Percentiles rank a stretch among this genome's conserved stretches.
These are phyloP conservation scores for Gelatoporia subvermispora DNA, from an alignment of 768 basidiomycete genomes.

Conservation along the genomic window DNA sequence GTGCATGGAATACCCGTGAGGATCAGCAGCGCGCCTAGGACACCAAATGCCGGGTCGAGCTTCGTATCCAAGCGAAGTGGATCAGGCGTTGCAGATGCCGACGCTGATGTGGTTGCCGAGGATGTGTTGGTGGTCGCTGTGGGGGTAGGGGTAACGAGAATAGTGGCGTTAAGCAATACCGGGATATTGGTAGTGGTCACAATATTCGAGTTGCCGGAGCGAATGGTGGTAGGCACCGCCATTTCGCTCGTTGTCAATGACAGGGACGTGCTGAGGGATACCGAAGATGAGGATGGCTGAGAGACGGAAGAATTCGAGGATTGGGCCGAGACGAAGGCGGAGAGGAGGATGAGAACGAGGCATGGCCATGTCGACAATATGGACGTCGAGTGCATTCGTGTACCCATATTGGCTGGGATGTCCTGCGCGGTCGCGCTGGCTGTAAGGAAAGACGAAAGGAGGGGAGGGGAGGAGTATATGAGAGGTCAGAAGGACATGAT, in stretches of 20 bases:
- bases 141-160: slow-evolving; percentile 44
- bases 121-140: slow-evolving; percentile 29
- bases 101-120: slow-evolving; percentile 32
- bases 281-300: slow-evolving; percentile 6
- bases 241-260: slow-evolving; percentile 51
- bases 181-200: slow-evolving; percentile 52
- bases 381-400: too few species aligned
- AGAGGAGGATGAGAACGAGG: slow-evolving; percentile 21
- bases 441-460: too few species aligned
- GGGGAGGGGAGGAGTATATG: background rate
- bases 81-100: slow-evolving; percentile 36
- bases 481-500: too few species aligned
- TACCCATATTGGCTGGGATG: too few species aligned
- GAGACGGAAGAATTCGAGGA: slow-evolving; percentile 17
- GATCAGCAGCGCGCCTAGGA: slow-evolving; percentile 84
- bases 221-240: slow-evolving; percentile 43
- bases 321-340: slow-evolving; percentile 36
- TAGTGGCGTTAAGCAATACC: slow-evolving; percentile 58
- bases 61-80: slow-evolving; percentile 49
- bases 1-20: slow-evolving; percentile 86
- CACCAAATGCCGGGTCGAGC: slow-evolving; percentile 85
- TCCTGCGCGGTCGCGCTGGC: too few species aligned
- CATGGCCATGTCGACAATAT: slow-evolving; percentile 6
- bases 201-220: slow-evolving; percentile 43
- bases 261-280: slow-evolving; percentile 39